Evolutionary conservation across 1,284 basidiomycete genomes (phyloP), one percentile per base, ranked within the genome.

Genomic region (Agaricales sp.): DNA sequence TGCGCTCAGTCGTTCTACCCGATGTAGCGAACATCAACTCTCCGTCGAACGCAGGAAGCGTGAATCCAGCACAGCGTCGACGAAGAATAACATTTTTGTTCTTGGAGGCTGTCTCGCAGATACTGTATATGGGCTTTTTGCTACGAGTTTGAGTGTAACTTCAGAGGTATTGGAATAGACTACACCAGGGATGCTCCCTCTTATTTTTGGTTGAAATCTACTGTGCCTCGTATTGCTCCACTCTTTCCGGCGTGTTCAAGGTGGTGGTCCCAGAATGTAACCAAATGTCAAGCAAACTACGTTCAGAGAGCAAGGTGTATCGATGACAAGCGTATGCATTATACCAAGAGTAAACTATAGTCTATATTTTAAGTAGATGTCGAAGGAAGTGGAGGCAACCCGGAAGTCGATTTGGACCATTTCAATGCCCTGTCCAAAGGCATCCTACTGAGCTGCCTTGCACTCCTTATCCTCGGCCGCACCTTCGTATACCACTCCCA

Each of bases 401-500:
- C n/a, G n/a, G 26, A 6, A 6, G 26, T 6, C 26, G 26, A 14
- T 14, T 14, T 30, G 6, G 26, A 6, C 26, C 6, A 30, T 6
- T 30, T 30, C 12, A 67, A 54, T 21, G 67, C 64, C 47, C 74
- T 59, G 55, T 86, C 83, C 63, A 86, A 78, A 4, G 88, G 88
- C 70, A 80, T 77, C 53, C 80, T 70, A 54, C 80, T 75, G 50
- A 83, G 64, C 65, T 83, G 80, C 46, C 69, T 70, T 67, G 78
- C 78, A 59, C 80, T 80, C 58, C 87, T 69, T 59, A 88, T 78
- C 52, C 87, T 71, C 14, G 89, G 82, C 41, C 88, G 72, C 45
- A 77, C 70, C 60, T 79, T 73, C 51, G 79, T 77, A 61, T 92
- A 95, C 89, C 90, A 95, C 66, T 94, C 93, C 93, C 93, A 97